phyloP scores from a whole-genome alignment of 148 eudicot genomes.

The Salicornia ramosissima region DNA sequence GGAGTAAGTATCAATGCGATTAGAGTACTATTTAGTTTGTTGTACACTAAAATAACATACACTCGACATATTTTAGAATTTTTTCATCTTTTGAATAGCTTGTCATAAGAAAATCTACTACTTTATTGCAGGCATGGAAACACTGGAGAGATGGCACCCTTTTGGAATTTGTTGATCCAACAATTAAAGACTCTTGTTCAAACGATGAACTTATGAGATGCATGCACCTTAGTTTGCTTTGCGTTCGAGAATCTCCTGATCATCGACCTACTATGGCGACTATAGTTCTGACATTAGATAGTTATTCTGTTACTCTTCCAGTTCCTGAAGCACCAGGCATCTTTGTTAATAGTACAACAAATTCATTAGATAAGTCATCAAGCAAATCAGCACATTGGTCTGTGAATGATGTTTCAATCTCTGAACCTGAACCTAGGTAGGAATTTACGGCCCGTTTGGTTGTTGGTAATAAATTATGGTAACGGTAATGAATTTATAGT shows the following conservation, averaged over 20 bases:
- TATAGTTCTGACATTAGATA: conserved; percentile 23
- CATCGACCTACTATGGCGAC: conserved; percentile 39
- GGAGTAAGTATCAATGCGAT: too few species aligned
- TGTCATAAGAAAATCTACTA: background rate
- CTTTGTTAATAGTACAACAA: conserved; percentile 2
- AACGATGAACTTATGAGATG: conserved; percentile 30
- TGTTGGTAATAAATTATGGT: too few species aligned
- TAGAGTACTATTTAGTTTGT: too few species aligned
- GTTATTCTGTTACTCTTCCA: conserved; percentile 23
- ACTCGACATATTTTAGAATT: too few species aligned
- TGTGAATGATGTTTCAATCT: conserved; percentile 16
- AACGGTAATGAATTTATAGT: too few species aligned
- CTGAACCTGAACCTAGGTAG: conserved; percentile 19
- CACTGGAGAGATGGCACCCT: conserved; percentile 30
- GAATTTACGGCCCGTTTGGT: too few species aligned
- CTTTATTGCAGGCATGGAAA: conserved; percentile 30
- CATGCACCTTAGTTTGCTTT: conserved; percentile 41
- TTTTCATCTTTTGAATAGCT: background rate
- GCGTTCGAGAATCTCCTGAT: conserved; percentile 34
- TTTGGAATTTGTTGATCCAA: conserved; percentile 27
- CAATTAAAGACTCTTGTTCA: conserved; percentile 22
- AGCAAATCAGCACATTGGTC: conserved; percentile 19
- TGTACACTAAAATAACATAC: too few species aligned
- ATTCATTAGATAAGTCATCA: conserved; percentile 5
- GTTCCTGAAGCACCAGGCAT: conserved; percentile 30